Evolutionary conservation across 2,329 filamentous ascomycete species (phyloP).

Genomic region (Rhynchosporium graminicola): DNA sequence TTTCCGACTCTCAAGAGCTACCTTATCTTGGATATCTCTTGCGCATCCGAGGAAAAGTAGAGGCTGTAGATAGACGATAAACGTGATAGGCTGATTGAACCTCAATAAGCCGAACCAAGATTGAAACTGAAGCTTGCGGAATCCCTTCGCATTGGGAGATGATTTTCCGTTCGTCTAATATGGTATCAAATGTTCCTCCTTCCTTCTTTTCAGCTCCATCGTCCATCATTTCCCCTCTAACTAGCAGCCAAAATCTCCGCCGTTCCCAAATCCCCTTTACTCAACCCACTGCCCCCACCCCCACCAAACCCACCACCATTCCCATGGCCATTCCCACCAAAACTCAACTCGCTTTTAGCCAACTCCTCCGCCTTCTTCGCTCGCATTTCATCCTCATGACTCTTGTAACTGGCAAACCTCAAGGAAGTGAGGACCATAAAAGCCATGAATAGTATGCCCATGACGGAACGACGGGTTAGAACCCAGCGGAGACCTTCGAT

Average conservation of each 20-base stretch:
- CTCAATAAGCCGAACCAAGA: no score
- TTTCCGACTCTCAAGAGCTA: no score
- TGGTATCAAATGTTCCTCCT: no score
- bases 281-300: slow-evolving; percentile 40
- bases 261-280: slow-evolving; percentile 50
- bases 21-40: no score
- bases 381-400: slow-evolving; percentile 37
- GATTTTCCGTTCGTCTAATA: no score
- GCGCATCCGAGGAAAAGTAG: no score
- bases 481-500: slow-evolving; percentile 93
- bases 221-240: slow-evolving; percentile 36
- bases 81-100: no score
- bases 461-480: slow-evolving; percentile 61
- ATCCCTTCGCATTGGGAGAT: no score
- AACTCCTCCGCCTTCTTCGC: slow-evolving; percentile 35
- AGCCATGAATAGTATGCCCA: slow-evolving; percentile 68
- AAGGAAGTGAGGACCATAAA: slow-evolving; percentile 60
- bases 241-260: slow-evolving; percentile 60
- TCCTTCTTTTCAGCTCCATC: no score
- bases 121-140: no score
- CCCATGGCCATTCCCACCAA: no score
- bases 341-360: slow-evolving; percentile 44
- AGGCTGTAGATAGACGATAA: no score
- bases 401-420: slow-evolving; percentile 59
- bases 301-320: background rate